phyloP scores from a whole-genome alignment of 164 flowering plant species.

The Chloranthus sessilifolius region DNA sequence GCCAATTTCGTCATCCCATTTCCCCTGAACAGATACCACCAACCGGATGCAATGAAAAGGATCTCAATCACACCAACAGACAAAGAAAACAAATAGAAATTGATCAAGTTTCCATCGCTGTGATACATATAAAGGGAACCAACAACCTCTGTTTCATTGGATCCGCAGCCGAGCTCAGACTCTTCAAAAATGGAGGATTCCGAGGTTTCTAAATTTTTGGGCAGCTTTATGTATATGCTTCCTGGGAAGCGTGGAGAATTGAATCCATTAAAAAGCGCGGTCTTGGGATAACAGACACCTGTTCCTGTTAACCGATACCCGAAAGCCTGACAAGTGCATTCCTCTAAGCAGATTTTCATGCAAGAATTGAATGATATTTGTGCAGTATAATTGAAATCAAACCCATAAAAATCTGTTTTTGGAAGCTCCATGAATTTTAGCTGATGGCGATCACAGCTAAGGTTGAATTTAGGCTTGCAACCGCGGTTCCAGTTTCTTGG shows the following conservation, averaged over 20 bases:
- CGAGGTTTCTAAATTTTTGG: constrained; percentile 2
- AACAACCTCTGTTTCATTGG: not conserved
- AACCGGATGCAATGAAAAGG: constrained; percentile 14
- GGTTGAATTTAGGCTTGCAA: constrained; percentile 14
- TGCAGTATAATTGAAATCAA: constrained; percentile 6
- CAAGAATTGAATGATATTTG: constrained; percentile 9
- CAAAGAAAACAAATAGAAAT: constrained; percentile 9
- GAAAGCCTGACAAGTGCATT: constrained; percentile 17
- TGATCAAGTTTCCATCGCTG: not conserved
- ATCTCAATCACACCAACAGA: constrained; percentile 15
- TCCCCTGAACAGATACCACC: constrained; percentile 9
- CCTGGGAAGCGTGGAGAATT: constrained; percentile 1
- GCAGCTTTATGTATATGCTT: constrained; percentile 9
- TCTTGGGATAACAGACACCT: constrained; percentile 14
- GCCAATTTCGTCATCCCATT: not conserved
- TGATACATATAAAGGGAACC: constrained; percentile 1
- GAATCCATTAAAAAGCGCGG: constrained; percentile 11
- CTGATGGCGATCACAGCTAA: constrained; percentile 1
- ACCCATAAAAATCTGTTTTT: constrained; percentile 15
- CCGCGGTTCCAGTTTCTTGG: constrained; percentile 18
- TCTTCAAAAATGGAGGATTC: not conserved
- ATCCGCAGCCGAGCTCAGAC: not conserved
- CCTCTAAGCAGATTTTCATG: constrained; percentile 9
- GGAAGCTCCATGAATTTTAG: constrained; percentile 15
- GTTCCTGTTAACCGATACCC: constrained; percentile 3